Base-by-base conservation (phyloP, 805 yeast genomes). In the Candida morakotiae region DNA sequence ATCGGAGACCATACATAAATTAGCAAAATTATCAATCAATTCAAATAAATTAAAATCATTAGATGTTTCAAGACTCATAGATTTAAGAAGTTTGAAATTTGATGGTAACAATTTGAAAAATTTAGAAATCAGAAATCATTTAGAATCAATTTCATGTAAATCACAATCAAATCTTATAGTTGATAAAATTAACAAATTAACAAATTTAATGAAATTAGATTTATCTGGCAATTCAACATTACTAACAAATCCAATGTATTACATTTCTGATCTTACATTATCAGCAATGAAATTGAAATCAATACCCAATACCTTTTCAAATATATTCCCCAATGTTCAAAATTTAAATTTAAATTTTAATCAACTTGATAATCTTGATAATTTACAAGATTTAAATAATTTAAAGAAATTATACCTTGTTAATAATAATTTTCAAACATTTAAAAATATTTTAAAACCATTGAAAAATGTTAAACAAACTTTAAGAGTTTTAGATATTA, bases 301-400 rank as follows among this genome's bases (percentile, higher is more conserved):
- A 1, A 46, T 75, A 13, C 78, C 80, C 0, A 31, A 20, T 0
- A 46, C 55, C 8, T 67, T 76, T 38, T 48, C 58, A 5, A 38
- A 47, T 2, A 33, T 58, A 25, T 75, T 75, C 46, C 79, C 79
- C 19, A 61, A 73, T 40, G 56, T 76, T 28, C 41, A 62, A 15
- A 73, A 69, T 33, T 51, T 76, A 38, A 74, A 75, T 42, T 58
- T 76, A 37, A 75, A 73, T 41, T 76, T 76, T 55, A 76, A 76
- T 49, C 58, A 55, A 26, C 43, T 76, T 19, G 49, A 42, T 9
- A 62, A 66, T 19, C 49, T 75, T 25, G 34, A 43, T 5, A 61
- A 55, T 1, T 48, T 76, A 25, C 36, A 58, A 2, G 49, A 51
- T 3, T 51, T 73, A 43, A 46, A 41, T 9, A 57, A 59, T 34